A percentile compares a stretch with the other conserved stretches of the same genome.
Evolutionary conservation across 345 rosid species (phyloP).

Genomic region (Crucihimalaya himalaica): DNA sequence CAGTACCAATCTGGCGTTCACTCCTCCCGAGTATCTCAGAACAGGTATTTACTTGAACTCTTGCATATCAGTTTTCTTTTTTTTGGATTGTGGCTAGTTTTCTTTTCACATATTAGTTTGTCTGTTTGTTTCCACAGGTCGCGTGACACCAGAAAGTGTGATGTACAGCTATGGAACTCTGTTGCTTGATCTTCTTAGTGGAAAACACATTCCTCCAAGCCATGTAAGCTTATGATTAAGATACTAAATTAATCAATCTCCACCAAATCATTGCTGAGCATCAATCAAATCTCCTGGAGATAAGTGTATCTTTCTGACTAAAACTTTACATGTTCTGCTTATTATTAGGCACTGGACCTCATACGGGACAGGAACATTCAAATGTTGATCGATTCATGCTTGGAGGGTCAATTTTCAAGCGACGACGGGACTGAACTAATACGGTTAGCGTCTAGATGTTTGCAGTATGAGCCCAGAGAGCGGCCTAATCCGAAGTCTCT

Average conservation of each 20-base stretch:
- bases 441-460: constrained; percentile 89
- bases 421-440: constrained; percentile 89
- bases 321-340: constrained; percentile 3
- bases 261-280: not conserved
- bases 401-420: constrained; percentile 83
- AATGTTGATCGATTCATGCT: constrained; percentile 87
- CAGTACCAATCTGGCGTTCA: constrained; percentile 90
- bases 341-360: constrained; percentile 83
- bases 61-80: not conserved
- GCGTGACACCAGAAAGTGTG: constrained; percentile 93
- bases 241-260: not conserved
- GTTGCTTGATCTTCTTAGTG: constrained; percentile 94
- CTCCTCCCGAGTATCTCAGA: constrained; percentile 96
- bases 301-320: not conserved
- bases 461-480: constrained; percentile 92
- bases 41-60: constrained; percentile 53
- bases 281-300: not conserved
- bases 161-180: constrained; percentile 96
- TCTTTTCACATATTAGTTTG: not conserved
- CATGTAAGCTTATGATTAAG: constrained; percentile 59
- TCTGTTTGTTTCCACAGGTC: constrained; percentile 52
- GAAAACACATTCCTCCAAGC: constrained; percentile 94
- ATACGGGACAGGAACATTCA: constrained; percentile 89
- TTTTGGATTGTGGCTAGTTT: not conserved
- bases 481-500: constrained; percentile 81